Conservation (phyloP, 345 rosid species). For the Noccaea bulbosa region DNA sequence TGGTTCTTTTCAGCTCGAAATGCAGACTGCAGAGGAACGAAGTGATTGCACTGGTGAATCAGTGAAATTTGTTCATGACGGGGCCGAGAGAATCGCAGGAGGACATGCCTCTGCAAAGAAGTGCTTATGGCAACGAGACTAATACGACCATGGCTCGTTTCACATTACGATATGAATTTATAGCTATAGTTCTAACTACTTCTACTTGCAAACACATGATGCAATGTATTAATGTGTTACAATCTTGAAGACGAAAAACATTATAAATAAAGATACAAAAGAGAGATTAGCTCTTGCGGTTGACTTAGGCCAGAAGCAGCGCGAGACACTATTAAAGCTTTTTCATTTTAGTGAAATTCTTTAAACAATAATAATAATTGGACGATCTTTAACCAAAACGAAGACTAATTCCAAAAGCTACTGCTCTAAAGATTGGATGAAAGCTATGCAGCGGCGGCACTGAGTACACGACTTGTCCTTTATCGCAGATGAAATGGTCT, state of each 20-base stretch:
- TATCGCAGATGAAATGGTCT: too few relatives aligned
- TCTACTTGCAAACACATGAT: too few relatives aligned
- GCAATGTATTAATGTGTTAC: background rate
- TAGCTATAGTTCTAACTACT: too few relatives aligned
- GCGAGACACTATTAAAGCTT: conserved; percentile 10
- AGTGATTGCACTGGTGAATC: conserved; percentile 82
- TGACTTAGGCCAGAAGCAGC: conserved; percentile 41
- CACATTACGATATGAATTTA: too few relatives aligned
- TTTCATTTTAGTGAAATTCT: too few relatives aligned
- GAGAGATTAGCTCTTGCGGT: conserved; percentile 40
- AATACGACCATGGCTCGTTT: too few relatives aligned
- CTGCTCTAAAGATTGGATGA: too few relatives aligned
- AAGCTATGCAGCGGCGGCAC: too few relatives aligned
- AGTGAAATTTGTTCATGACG: conserved; percentile 58
- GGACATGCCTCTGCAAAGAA: conserved; percentile 27
- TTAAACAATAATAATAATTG: too few relatives aligned
- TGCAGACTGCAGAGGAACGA: conserved; percentile 71
- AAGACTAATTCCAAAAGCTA: too few relatives aligned
- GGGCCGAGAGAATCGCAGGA: conserved; percentile 47
- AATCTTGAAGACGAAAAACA: conserved; percentile 9
- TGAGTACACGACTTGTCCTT: too few relatives aligned
- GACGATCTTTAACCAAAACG: too few relatives aligned
- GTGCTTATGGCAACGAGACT: conserved; percentile 45
- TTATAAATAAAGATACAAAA: conserved; percentile 16
- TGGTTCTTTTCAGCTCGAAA: background rate